Evolutionary conservation across 1,284 basidiomycete genomes (phyloP).

Genomic region (Fomitopsis schrenkii): DNA sequence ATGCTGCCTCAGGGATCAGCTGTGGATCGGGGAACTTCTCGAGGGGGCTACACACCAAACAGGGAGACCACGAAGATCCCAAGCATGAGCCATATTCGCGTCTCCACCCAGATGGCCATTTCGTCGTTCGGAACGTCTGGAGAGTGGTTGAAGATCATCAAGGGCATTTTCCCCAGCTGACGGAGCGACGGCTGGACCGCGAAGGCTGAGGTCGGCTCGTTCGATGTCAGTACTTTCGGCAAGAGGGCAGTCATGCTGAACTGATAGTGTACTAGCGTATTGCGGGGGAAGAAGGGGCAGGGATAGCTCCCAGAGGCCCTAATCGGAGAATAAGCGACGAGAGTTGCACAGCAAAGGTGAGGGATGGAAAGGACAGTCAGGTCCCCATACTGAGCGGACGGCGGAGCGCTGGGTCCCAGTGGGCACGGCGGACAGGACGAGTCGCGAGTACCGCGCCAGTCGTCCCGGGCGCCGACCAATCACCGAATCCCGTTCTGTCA

Average conservation of each 20-base stretch:
- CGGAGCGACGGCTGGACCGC: not conserved
- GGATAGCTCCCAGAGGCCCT: not conserved
- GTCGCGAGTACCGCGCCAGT: not conserved
- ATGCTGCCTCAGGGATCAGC: conserved; percentile 37
- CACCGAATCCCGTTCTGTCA: not conserved
- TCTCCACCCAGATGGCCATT: not conserved
- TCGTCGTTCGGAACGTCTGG: not conserved
- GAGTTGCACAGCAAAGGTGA: not conserved
- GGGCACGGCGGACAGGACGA: not conserved
- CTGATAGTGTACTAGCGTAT: not conserved
- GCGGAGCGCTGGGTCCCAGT: not conserved
- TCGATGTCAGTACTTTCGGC: not conserved
- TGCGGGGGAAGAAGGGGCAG: not conserved
- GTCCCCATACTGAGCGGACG: not conserved
- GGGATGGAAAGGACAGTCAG: not conserved
- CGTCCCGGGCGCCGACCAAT: not conserved
- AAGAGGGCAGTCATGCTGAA: not conserved
- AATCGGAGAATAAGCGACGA: not conserved
- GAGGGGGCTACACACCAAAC: conserved; percentile 24
- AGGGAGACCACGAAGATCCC: conserved; percentile 35
- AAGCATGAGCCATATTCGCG: conserved; percentile 22
- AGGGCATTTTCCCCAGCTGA: not conserved
- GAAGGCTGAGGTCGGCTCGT: not conserved
- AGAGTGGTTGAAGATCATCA: too few relatives aligned
- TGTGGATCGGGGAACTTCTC: not conserved